These are phyloP conservation scores for Caryopteris hybrid DNA, from an alignment of 305 asterid species.

Conservation along the genomic window DNA sequence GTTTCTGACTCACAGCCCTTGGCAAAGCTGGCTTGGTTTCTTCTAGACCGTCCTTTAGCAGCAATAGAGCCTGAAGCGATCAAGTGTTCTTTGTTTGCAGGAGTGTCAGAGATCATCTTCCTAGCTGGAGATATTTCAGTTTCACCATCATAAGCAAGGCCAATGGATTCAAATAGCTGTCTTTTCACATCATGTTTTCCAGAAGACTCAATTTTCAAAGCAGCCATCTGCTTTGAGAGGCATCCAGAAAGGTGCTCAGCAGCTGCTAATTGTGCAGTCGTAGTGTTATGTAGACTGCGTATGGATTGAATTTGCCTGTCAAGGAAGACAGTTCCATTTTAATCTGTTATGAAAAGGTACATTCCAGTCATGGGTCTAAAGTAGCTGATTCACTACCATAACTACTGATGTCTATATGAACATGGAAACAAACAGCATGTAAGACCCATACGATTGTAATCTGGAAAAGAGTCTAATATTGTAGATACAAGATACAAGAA, in stretches of 20 bases:
- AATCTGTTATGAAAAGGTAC: background rate
- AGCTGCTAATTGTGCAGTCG: slow-evolving; percentile 72
- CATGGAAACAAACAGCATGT: background rate
- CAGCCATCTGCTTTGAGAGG: slow-evolving; percentile 81
- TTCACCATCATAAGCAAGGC: slow-evolving; percentile 55
- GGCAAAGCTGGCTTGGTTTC: slow-evolving; percentile 40
- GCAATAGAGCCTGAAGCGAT: slow-evolving; percentile 40
- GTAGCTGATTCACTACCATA: background rate
- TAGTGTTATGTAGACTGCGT: slow-evolving; percentile 62
- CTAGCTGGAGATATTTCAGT: slow-evolving; percentile 48
- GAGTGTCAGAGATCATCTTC: slow-evolving; percentile 42
- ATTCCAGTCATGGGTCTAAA: background rate
- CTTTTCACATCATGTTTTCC: slow-evolving; percentile 57
- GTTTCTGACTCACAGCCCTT: slow-evolving; percentile 74
- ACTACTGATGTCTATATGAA: background rate
- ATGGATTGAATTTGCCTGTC: slow-evolving; percentile 78
- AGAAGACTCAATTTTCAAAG: slow-evolving; percentile 57
- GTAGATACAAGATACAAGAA: slow-evolving; percentile 1
- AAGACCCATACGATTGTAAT: background rate
- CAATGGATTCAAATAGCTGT: slow-evolving; percentile 86
- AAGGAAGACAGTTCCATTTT: slow-evolving; percentile 21
- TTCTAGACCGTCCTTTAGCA: slow-evolving; percentile 42
- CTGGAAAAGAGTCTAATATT: background rate
- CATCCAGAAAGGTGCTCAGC: slow-evolving; percentile 89
- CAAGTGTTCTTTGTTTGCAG: slow-evolving; percentile 37